phyloP scores from a whole-genome alignment of 129 eudicot species.

The Arctium minus region DNA sequence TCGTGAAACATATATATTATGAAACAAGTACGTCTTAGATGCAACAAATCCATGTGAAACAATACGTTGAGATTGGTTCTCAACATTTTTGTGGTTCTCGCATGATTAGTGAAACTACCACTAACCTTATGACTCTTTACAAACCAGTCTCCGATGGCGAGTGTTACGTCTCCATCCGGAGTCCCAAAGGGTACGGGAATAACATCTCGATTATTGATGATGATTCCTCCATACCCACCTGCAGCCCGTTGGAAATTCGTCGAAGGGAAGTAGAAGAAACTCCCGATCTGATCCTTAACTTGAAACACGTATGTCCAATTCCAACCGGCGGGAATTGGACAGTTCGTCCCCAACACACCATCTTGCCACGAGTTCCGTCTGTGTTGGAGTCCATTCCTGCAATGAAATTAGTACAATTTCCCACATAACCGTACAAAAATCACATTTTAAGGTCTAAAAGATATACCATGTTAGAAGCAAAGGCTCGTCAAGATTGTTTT shows the following conservation, averaged over 20 bases:
- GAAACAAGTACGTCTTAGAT: too few relatives aligned
- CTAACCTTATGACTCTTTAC: conserved; percentile 82
- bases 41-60: not conserved
- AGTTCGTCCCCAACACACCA: conserved; percentile 93
- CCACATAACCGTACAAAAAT: not conserved
- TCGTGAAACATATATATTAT: too few relatives aligned
- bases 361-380: conserved; percentile 96
- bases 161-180: conserved; percentile 96
- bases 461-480: conserved; percentile 88
- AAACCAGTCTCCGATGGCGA: conserved; percentile 85
- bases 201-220: conserved; percentile 77
- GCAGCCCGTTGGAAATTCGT: conserved; percentile 80
- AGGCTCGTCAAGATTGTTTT: conserved; percentile 85
- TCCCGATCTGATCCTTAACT: conserved; percentile 96
- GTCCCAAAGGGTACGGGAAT: conserved; percentile 87
- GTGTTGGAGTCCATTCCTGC: conserved; percentile 96
- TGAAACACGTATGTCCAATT: conserved; percentile 96
- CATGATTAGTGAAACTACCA: not conserved
- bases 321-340: conserved; percentile 98
- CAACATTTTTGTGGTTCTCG: not conserved
- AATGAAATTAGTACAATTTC: conserved; percentile 13
- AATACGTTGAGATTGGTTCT: not conserved
- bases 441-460: not conserved
- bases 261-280: conserved; percentile 97
- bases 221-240: conserved; percentile 94